phyloP scores from a whole-genome alignment of 371 early-diverging fungal species.

The Zancudomyces culisetae region DNA sequence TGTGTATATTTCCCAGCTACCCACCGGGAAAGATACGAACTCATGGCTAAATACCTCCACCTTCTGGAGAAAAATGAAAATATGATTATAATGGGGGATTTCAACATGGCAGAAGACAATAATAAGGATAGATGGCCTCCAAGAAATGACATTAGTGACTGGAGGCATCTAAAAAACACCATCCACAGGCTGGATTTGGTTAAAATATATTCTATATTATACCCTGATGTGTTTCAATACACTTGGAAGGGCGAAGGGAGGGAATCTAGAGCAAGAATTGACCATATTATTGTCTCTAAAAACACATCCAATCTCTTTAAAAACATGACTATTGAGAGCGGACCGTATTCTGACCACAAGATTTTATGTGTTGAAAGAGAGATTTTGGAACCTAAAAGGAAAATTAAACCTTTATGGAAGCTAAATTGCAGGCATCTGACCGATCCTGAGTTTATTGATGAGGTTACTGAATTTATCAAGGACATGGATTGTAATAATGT shows the following conservation, averaged over 20 bases:
- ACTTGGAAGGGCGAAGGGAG: neutral
- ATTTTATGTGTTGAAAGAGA: neutral
- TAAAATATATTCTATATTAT: neutral
- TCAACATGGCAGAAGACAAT: constrained; percentile 1
- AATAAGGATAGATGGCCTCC: neutral
- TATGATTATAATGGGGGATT: neutral
- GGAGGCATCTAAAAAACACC: neutral
- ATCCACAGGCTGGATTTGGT: neutral
- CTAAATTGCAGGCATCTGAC: neutral
- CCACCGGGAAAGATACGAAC: constrained; percentile 1
- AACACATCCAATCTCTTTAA: neutral
- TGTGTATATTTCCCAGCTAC: neutral
- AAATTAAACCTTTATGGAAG: neutral
- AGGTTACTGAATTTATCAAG: too few species aligned
- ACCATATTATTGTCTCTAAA: neutral
- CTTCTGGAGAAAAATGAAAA: neutral
- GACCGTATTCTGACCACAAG: neutral
- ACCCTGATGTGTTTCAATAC: neutral
- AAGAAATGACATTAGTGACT: neutral
- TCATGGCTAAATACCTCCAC: neutral
- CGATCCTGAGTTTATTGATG: neutral
- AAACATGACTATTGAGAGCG: neutral
- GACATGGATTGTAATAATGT: too few species aligned
- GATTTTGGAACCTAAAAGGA: too few species aligned
- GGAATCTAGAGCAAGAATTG: neutral